Percentiles rank a stretch among this genome's conserved stretches.
phyloP scores from a whole-genome alignment of 257 asterid species.

The Solanum bulbocastanum region DNA sequence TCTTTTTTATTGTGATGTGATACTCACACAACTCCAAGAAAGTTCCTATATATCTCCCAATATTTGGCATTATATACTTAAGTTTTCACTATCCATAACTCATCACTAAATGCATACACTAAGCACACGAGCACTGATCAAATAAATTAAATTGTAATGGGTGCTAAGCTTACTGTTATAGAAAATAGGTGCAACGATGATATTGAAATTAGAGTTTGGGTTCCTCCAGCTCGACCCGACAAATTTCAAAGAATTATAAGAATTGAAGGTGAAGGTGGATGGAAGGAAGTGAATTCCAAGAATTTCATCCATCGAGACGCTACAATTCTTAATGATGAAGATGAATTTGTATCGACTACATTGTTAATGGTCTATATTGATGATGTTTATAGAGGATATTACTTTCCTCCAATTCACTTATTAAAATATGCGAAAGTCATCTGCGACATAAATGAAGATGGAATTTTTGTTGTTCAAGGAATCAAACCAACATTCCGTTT shows the following conservation, averaged over 20 bases:
- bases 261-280: conserved; percentile 8
- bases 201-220: conserved; percentile 25
- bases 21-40: neutral
- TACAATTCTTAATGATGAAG: neutral
- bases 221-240: conserved; percentile 27
- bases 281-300: neutral
- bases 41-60: no score
- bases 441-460: neutral
- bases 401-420: neutral
- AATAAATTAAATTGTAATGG: conserved; percentile 1
- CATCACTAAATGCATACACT: neutral
- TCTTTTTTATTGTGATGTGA: no score
- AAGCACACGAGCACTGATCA: neutral
- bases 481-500: neutral
- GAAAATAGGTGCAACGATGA: conserved; percentile 13
- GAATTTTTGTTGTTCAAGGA: neutral
- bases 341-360: neutral
- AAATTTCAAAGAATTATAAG: conserved; percentile 11
- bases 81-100: neutral
- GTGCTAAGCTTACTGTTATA: conserved; percentile 9
- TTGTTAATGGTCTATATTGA: neutral
- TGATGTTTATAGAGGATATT: neutral
- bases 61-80: no score
- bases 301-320: neutral
- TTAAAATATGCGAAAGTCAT: conserved; percentile 2